phyloP scores from a whole-genome alignment of 73 alveolate species.

The Paramecium pentaurelia region DNA sequence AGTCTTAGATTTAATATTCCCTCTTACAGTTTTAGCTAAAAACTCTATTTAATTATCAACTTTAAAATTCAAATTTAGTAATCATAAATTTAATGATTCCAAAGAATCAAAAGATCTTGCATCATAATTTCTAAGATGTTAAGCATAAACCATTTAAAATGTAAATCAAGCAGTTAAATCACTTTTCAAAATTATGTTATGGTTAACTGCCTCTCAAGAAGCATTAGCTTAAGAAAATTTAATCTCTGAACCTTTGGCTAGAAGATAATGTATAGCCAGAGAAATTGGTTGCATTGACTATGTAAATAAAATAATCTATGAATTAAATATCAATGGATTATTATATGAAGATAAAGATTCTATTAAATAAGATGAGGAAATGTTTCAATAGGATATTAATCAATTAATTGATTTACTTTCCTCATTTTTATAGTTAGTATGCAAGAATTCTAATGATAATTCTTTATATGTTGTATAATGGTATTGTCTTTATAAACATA shows the following conservation, averaged over 20 bases:
- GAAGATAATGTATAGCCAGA: background rate
- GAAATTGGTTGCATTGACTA: slow-evolving; percentile 28
- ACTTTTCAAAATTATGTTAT: background rate
- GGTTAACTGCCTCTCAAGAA: background rate
- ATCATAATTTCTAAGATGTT: background rate
- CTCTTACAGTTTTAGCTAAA: background rate
- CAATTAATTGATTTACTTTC: background rate
- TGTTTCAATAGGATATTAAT: background rate
- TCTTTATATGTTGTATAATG: slow-evolving; percentile 7
- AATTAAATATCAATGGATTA: background rate
- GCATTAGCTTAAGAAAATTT: background rate
- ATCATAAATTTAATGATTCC: background rate
- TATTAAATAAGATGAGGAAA: background rate
- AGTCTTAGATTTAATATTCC: slow-evolving; percentile 8
- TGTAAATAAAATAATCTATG: background rate
- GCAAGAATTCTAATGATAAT: slow-evolving; percentile 5
- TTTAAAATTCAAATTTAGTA: background rate
- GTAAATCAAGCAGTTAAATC: background rate
- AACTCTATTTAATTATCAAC: background rate
- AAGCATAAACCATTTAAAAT: background rate
- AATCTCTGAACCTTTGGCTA: background rate
- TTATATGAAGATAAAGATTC: background rate
- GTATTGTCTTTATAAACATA: slow-evolving; percentile 23
- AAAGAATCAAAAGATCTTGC: background rate
- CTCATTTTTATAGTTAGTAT: slow-evolving; percentile 1